Percentiles rank a stretch among this genome's conserved stretches.
Conservation (phyloP, 176 grass and related monocot species). For the Luzula sylvatica region DNA sequence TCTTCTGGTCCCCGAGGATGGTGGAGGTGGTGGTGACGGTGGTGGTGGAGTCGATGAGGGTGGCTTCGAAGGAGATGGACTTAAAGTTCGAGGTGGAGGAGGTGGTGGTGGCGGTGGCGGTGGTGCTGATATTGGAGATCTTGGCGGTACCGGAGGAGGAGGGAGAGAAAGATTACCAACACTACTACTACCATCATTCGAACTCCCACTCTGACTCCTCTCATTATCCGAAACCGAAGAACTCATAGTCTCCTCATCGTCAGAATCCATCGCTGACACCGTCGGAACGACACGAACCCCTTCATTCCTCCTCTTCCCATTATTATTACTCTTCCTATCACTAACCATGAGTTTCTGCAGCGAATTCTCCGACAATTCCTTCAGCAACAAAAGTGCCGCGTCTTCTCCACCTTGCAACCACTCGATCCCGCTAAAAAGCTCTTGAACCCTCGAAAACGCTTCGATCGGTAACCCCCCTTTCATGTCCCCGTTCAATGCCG, state of each 20-base stretch:
- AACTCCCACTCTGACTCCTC: conserved; percentile 40
- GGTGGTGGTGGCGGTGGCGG: neutral
- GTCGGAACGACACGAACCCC: no score
- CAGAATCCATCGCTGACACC: conserved; percentile 78
- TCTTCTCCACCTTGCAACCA: conserved; percentile 81
- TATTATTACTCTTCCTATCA: conserved; percentile 68
- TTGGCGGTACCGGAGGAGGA: conserved; percentile 3
- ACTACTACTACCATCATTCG: conserved; percentile 50
- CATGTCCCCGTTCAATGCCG: conserved; percentile 63
- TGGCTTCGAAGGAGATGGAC: neutral
- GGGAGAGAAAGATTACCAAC: conserved; percentile 38
- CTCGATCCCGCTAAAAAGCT: conserved; percentile 88
- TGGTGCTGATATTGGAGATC: neutral
- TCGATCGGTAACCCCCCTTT: conserved; percentile 95
- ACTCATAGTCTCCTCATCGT: conserved; percentile 84
- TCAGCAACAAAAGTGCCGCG: conserved; percentile 83
- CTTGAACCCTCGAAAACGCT: conserved; percentile 94
- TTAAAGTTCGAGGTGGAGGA: neutral
- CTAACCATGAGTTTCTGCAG: conserved; percentile 81
- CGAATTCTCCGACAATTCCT: conserved; percentile 80
- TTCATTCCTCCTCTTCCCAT: conserved; percentile 60
- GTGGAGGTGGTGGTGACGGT: conserved; percentile 4
- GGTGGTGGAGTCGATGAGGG: neutral
- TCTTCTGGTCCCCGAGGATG: conserved; percentile 12
- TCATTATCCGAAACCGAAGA: conserved; percentile 89